phyloP scores from a whole-genome alignment of 768 basidiomycete species.

The Rhizopogon rudus region DNA sequence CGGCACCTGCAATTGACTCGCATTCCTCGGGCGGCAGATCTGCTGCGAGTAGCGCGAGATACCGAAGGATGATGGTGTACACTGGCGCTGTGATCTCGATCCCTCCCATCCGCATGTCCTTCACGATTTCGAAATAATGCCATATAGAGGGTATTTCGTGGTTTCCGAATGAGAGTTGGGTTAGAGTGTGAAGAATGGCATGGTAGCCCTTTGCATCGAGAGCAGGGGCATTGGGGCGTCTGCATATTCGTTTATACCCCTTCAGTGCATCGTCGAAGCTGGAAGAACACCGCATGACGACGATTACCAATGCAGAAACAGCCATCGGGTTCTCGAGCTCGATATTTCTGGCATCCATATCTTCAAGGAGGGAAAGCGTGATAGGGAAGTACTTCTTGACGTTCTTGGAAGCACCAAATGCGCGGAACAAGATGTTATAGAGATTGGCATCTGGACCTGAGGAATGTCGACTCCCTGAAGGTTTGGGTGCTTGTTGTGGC shows the following conservation, averaged over 20 bases:
- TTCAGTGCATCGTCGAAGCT: conserved; percentile 56
- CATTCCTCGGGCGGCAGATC: conserved; percentile 18
- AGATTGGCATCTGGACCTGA: conserved; percentile 46
- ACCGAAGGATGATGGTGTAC: conserved; percentile 64
- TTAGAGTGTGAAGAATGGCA: conserved; percentile 60
- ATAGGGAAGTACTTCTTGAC: conserved; percentile 43
- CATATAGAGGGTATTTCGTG: conserved; percentile 33
- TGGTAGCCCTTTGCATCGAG: conserved; percentile 58
- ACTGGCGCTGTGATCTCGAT: conserved; percentile 50
- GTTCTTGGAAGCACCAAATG: conserved; percentile 40
- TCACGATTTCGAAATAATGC: conserved; percentile 71
- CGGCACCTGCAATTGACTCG: conserved; percentile 38
- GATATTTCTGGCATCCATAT: conserved; percentile 56
- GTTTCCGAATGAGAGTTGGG: conserved; percentile 48
- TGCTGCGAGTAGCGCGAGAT: conserved; percentile 42
- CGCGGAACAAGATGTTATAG: conserved; percentile 50
- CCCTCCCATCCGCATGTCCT: conserved; percentile 72
- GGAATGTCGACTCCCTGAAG: conserved; percentile 27
- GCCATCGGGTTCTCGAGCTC: conserved; percentile 39
- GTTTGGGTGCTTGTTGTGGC: conserved; percentile 3
- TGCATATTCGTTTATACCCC: conserved; percentile 44
- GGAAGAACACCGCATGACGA: conserved; percentile 61
- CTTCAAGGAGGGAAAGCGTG: conserved; percentile 50
- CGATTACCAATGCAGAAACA: conserved; percentile 47
- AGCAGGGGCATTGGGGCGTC: conserved; percentile 18